These are phyloP conservation scores for Paramarasmius palmivorus DNA, from an alignment of 1,284 basidiomycete species.

Conservation along the genomic window DNA sequence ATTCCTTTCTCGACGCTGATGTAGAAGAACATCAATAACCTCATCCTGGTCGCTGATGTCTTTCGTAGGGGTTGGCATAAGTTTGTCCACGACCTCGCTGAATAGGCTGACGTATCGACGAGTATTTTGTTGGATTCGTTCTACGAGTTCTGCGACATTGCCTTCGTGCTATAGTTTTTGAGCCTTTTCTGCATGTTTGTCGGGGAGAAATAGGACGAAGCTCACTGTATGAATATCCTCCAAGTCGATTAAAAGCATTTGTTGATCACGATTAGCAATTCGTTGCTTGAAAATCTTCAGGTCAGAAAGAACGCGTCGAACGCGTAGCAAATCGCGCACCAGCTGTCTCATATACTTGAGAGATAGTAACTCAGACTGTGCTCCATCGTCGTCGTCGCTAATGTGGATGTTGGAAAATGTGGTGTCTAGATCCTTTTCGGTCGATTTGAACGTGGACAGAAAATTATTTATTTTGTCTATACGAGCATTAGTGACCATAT, in stretches of 20 bases:
- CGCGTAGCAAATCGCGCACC: slow-evolving; percentile 46
- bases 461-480: slow-evolving; percentile 72
- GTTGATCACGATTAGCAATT: slow-evolving; percentile 91
- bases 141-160: slow-evolving; percentile 65
- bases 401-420: slow-evolving; percentile 74
- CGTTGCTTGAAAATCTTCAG: slow-evolving; percentile 62
- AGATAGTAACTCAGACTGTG: slow-evolving; percentile 37
- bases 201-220: slow-evolving; percentile 14
- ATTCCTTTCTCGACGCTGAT: slow-evolving; percentile 90
- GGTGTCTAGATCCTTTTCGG: slow-evolving; percentile 66
- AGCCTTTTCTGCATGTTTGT: slow-evolving; percentile 4
- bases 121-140: slow-evolving; percentile 81
- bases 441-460: slow-evolving; percentile 64
- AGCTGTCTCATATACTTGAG: slow-evolving; percentile 91
- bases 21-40: slow-evolving; percentile 92
- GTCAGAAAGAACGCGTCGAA: slow-evolving; percentile 31
- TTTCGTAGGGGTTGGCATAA: slow-evolving; percentile 85
- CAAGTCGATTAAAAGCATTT: slow-evolving; percentile 80
- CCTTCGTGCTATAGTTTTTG: slow-evolving; percentile 56
- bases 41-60: slow-evolving; percentile 89
- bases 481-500: slow-evolving; percentile 14
- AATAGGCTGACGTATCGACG: slow-evolving; percentile 92
- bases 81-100: slow-evolving; percentile 86
- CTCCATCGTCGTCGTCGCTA: slow-evolving; percentile 51
- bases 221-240: slow-evolving; percentile 76